Base-by-base conservation (phyloP, 805 yeast genomes). In the Candida parachauliodes region DNA sequence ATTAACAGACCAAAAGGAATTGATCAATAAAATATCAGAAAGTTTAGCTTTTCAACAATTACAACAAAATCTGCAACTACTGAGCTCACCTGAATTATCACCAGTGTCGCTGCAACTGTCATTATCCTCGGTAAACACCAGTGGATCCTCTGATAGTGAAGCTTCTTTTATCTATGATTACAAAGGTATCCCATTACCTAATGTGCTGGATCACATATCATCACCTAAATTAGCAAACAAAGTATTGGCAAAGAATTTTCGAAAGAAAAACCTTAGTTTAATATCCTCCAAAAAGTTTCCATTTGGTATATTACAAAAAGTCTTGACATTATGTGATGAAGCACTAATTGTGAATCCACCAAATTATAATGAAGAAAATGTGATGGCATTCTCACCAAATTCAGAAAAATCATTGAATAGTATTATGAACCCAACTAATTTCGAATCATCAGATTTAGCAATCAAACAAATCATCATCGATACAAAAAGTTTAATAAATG, bases 321-420 rank as follows among this genome's bases (percentile, higher is more conserved):
- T 85, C 9, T 54, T 76, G 3, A 87, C 83, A 14, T 68, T 83
- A 36, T 79, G 89, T 51, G 88, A 86, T 37, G 81, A 79, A 44
- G 89, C 95, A 0, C 62, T 87, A 15, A 67, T 73, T 28, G 76
- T 88, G 9, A 86, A 83, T 48, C 81, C 85, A 2, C 64, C 65
- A 3, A 62, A 50, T 1, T 54, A 55, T n/a, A 62, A 65, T 14
- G 63, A 63, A 24, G 39, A 46, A 12, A 35, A 38, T 20, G 60
- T 63, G 45, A 49, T 63, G 28, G 59, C 44, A 36, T 61, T 58
- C 44, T 80, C 88, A 1, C 91, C 91, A 2, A 70, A 68, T 39
- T 77, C 88, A 1, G 76, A 73, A 40, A 60, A 59, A 28, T 79
- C 85, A 11, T 67, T 83, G n/a, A 62, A 61, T 18, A 55, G 59